Evolutionary conservation across 2,329 filamentous ascomycete genomes (phyloP), one percentile per base, ranked within the genome.

Genomic region (Apiospora phragmitis): DNA sequence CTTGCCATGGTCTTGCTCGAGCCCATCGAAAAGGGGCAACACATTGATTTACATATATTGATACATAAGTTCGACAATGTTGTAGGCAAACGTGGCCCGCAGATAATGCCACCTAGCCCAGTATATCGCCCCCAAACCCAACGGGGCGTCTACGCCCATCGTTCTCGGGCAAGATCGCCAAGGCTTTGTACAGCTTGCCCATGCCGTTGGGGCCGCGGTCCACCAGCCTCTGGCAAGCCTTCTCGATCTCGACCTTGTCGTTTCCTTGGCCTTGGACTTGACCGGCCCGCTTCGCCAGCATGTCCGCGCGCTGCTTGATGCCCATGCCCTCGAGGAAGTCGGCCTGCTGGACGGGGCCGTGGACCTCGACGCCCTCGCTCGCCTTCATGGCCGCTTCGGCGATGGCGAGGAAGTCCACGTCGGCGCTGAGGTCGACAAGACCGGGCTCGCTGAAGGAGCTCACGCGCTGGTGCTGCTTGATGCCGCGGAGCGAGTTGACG

Each of bases 111-210:
- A 11, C 1, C 4, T 38, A 62, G 18, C 55, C 32, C 9, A 38
- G 9, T 5, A 90, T 82, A 77, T 90, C 90, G 0, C 95, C 96
- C 0, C 96, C 96, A 84, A 99, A 98, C 0, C 96, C 96, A 69
- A 97, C 94, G 2, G 95, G 95, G 71, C 91, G 87, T 76, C 94
- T 89, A 72, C 85, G 87, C 1, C 92, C 91, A 45, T 86, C 88
- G 73, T 93, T 93, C 81, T 95, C 92, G 0, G 96, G 96, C 76
- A 98, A 79, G 76, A 99, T 94, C 16, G 95, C 93, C 87, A 99
- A 87, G 32, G 90, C 95, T 83, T 98, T 98, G 81, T 99, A 99
- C 29, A 97, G 85, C 83, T 92, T 95, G 0, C 96, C 96, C 96
- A 99, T 99, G 0, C 94, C 95, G 68, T 89, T 90, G 1, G 91